Percentiles rank a stretch among this genome's conserved stretches.
Evolutionary conservation across 306 rosid species (phyloP).

Genomic region (Parietaria judaica): DNA sequence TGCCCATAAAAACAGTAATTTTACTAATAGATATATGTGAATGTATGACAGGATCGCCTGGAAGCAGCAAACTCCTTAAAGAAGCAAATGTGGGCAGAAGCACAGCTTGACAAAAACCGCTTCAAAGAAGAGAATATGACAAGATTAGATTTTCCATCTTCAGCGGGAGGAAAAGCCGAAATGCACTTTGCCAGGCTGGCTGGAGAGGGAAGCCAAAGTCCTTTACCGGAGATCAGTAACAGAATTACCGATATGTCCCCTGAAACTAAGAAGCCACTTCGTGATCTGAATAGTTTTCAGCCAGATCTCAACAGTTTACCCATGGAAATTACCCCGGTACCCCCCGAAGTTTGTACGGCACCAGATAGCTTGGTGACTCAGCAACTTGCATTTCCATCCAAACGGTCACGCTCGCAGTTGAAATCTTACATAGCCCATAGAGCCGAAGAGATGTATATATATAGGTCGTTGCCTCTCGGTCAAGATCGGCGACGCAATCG

Average conservation of each 20-base stretch:
- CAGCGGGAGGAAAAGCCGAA: constrained; percentile 53
- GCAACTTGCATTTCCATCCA: constrained; percentile 66
- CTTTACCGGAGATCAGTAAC: constrained; percentile 51
- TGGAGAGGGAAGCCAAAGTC: constrained; percentile 71
- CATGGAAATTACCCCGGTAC: constrained; percentile 39
- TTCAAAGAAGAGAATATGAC: constrained; percentile 58
- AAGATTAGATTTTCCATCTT: constrained; percentile 52
- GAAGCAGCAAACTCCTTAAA: constrained; percentile 95
- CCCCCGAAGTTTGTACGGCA: constrained; percentile 52
- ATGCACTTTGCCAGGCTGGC: constrained; percentile 39
- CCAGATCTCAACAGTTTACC: constrained; percentile 31
- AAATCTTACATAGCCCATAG: constrained; percentile 82
- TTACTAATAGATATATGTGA: no score
- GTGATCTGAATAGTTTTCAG: constrained; percentile 29
- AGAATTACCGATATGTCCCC: constrained; percentile 56
- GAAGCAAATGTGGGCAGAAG: constrained; percentile 99
- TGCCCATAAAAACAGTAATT: no score
- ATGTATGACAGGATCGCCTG: constrained; percentile 69
- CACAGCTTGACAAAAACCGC: constrained; percentile 91
- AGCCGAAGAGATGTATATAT: constrained; percentile 94
- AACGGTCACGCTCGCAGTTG: constrained; percentile 90
- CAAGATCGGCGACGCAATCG: constrained; percentile 97
- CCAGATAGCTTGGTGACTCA: constrained; percentile 63
- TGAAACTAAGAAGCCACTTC: constrained; percentile 46
- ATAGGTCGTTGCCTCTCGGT: constrained; percentile 97